phyloP scores from a whole-genome alignment of 208 protist genomes.

The Acanthamoeba quina region DNA sequence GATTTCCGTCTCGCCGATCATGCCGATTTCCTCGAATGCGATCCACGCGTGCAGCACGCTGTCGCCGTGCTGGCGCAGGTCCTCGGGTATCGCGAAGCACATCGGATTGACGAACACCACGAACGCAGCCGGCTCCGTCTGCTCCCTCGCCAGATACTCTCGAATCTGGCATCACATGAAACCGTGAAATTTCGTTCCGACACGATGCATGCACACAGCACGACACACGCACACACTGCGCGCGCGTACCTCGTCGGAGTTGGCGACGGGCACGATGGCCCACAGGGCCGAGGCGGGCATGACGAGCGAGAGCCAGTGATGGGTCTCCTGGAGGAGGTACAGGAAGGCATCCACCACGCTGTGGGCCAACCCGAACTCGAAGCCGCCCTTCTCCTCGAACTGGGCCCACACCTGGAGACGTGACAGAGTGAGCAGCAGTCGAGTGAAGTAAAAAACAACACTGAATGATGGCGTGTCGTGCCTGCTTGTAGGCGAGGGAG shows the following conservation, averaged over 20 bases:
- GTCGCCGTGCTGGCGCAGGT: not conserved
- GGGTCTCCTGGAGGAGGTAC: not conserved
- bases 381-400: constrained; percentile 26
- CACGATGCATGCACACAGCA: not conserved
- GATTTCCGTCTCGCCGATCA: constrained; percentile 11
- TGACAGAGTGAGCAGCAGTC: no score
- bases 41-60: constrained; percentile 16
- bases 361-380: constrained; percentile 23
- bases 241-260: not conserved
- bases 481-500: constrained; percentile 4
- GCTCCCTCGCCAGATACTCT: not conserved
- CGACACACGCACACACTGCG: no score
- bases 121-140: not conserved
- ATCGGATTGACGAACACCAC: not conserved
- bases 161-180: not conserved
- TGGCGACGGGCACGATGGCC: constrained; percentile 2
- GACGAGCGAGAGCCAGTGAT: not conserved
- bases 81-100: constrained; percentile 6
- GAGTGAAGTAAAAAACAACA: no score
- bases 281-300: not conserved
- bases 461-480: no score
- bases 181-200: not conserved
- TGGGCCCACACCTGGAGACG: not conserved
- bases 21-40: constrained; percentile 31
- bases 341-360: constrained; percentile 14